Evolutionary conservation across 2,329 filamentous ascomycete genomes (phyloP).

Genomic region (Cladobotryum mycophilum): DNA sequence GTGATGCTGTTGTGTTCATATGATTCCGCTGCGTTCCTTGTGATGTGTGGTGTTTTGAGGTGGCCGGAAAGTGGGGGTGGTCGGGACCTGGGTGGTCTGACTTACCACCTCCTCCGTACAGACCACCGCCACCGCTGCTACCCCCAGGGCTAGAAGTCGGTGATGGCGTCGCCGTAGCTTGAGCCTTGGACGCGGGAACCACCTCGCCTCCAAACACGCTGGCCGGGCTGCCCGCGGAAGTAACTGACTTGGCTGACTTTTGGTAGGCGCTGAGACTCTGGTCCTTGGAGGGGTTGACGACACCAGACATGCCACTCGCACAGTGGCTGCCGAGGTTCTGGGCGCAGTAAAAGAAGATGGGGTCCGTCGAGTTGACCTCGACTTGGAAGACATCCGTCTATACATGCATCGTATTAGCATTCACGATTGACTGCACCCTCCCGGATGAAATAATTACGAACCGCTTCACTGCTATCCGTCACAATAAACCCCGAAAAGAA

Average conservation of each 20-base stretch:
- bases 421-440: too few species aligned
- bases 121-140: background rate
- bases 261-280: conserved; percentile 13
- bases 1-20: too few species aligned
- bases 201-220: background rate
- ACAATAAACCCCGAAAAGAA: conserved; percentile 9
- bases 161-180: background rate
- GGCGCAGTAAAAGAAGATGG: conserved; percentile 21
- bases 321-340: conserved; percentile 14
- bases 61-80: too few species aligned
- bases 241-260: conserved; percentile 1
- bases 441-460: conserved; percentile 4
- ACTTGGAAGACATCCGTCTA: conserved; percentile 18
- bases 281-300: conserved; percentile 15
- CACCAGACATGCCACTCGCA: conserved; percentile 18
- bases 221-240: conserved; percentile 1
- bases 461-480: background rate
- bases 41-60: too few species aligned
- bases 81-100: too few species aligned
- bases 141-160: background rate
- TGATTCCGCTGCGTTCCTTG: too few species aligned
- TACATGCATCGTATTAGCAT: background rate
- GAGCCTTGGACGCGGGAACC: background rate
- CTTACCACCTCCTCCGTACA: background rate
- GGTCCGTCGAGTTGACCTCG: conserved; percentile 17